Conservation (phyloP, 768 basidiomycete genomes). For the Rhodotorula taiwanensis region DNA sequence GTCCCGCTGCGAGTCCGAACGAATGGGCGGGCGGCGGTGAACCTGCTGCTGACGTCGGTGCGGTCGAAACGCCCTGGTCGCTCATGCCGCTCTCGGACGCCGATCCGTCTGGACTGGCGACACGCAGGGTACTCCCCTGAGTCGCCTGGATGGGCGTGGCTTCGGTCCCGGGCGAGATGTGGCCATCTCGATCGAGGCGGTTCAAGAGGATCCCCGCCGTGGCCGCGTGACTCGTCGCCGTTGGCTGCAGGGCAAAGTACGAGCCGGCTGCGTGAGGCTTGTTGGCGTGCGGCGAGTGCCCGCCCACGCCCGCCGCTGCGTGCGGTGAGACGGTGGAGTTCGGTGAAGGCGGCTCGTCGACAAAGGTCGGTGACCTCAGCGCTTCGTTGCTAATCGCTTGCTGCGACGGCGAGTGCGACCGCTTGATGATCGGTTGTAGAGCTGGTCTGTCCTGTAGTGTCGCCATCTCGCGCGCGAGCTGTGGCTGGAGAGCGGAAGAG, state of each 20-base stretch:
- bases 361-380: slow-evolving; percentile 7
- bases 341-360: slow-evolving; percentile 9
- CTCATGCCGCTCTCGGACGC: slow-evolving; percentile 15
- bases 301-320: background rate
- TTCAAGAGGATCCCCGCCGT: slow-evolving; percentile 21
- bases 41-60: background rate
- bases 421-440: slow-evolving; percentile 29
- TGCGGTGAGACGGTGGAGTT: background rate
- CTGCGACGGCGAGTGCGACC: background rate
- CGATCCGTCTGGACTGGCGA: slow-evolving; percentile 4
- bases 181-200: slow-evolving; percentile 12
- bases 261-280: background rate
- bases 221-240: background rate
- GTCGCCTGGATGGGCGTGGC: background rate
- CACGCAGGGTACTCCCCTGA: background rate
- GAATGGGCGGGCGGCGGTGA: background rate
- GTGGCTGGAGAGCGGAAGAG: background rate
- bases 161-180: background rate
- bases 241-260: slow-evolving; percentile 3
- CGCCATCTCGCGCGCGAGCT: background rate
- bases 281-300: too few species aligned
- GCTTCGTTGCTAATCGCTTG: background rate
- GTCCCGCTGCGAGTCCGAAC: too few species aligned
- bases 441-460: background rate
- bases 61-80: background rate